Evolutionary conservation across 2,329 filamentous ascomycete species (phyloP).

Genomic region (Monosporascus sp.): DNA sequence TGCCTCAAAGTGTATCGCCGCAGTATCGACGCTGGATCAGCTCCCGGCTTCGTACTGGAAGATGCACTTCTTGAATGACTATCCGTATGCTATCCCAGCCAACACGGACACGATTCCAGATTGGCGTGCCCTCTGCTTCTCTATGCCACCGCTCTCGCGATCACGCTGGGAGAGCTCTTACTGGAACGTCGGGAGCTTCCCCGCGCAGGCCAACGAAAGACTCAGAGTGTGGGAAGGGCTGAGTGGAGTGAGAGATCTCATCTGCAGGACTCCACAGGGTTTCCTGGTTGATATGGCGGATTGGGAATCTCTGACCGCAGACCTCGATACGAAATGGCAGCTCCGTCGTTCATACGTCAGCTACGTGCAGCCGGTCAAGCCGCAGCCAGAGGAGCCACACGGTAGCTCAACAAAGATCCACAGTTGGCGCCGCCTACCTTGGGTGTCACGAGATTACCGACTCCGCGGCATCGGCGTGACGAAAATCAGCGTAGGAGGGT

Average conservation of each 20-base stretch:
- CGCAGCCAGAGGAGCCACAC: background rate
- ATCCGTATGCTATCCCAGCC: background rate
- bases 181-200: background rate
- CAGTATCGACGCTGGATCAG: background rate
- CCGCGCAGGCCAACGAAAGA: background rate
- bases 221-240: background rate
- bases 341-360: background rate
- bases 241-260: background rate
- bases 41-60: background rate
- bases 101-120: background rate
- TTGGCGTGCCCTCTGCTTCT: background rate
- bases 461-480: slow-evolving; percentile 1
- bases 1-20: background rate
- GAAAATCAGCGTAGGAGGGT: background rate
- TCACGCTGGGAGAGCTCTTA: background rate
- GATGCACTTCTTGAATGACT: background rate
- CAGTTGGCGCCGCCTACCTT: background rate
- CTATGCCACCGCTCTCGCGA: background rate
- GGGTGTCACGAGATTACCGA: background rate
- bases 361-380: background rate
- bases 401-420: background rate
- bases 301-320: background rate
- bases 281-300: background rate
- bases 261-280: background rate
- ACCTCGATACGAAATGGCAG: background rate